Evolutionary conservation across 257 asterid species (phyloP), one percentile per base, ranked within the genome.

Genomic region (Nicotiana paniculata): DNA sequence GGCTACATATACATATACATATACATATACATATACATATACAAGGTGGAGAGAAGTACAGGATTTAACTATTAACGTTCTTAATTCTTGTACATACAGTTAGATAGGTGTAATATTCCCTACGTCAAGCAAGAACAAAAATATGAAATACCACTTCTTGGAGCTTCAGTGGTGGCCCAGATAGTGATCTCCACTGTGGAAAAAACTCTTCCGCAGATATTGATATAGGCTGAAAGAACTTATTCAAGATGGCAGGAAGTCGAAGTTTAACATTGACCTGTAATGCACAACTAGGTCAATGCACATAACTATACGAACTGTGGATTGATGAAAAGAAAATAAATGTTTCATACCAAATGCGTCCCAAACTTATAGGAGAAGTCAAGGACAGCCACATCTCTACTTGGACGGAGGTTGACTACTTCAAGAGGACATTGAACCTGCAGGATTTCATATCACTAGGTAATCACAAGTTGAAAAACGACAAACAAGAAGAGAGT

Each of bases 361-460:
- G 90, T 82, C 77, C 94, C 93, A 86, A 92, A 93, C 84, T 89
- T 90, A 88, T 95, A 95, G 0, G 95, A 87, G 86, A 95, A 95
- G 83, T 93, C 98, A 81, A 95, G 94, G 86, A 95, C 99, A 28
- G 99, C 95, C 67, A 89, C 86, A 82, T 95, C 99, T 87, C 99
- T 91, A 88, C 98, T 95, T 59, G 99, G 98, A 68, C 90, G 90
- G 86, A 92, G 91, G 90, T 95, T 95, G 89, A 89, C 85, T 72
- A 92, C 92, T 85, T 95, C 99, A 83, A 95, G 94, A 6, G 98
- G 99, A 85, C 96, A 93, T 86, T 95, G 98, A 82, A 95, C 98
- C 98, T 95, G 78, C 77, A 64, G 65, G 32, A 65, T 67, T 66
- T 65, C 76, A 81, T 51, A 28, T 30, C 67, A 67, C 58, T 46